These are phyloP conservation scores for Mycocentrospora acerina DNA, from an alignment of 2,329 filamentous ascomycete species.

Conservation along the genomic window DNA sequence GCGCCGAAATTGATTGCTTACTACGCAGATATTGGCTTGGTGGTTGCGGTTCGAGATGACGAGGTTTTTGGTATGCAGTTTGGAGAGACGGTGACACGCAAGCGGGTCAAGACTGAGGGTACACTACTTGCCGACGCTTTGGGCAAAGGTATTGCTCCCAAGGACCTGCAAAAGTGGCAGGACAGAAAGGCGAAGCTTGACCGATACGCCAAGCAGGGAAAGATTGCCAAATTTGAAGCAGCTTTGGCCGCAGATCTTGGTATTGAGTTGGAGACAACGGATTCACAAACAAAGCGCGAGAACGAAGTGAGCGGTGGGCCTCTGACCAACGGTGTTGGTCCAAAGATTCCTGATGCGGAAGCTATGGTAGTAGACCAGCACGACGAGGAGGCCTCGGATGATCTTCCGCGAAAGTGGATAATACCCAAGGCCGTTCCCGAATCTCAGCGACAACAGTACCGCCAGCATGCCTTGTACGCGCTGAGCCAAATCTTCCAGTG, in stretches of 20 bases:
- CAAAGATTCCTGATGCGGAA: conserved; percentile 19
- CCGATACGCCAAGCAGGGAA: conserved; percentile 35
- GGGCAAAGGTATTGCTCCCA: conserved; percentile 58
- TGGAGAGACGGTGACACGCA: conserved; percentile 32
- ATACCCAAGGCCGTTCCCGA: conserved; percentile 31
- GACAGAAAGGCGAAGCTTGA: conserved; percentile 39
- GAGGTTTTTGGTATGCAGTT: conserved; percentile 67
- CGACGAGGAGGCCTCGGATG: conserved; percentile 16
- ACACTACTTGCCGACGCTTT: conserved; percentile 73
- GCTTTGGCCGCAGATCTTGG: conserved; percentile 41
- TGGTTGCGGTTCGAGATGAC: conserved; percentile 64
- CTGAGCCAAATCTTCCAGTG: conserved; percentile 52
- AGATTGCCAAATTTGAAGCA: conserved; percentile 46
- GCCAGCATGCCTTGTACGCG: conserved; percentile 63
- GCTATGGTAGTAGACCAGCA: conserved; percentile 17
- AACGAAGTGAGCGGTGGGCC: conserved; percentile 24
- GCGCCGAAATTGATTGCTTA: conserved; percentile 45
- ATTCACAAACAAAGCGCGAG: conserved; percentile 12
- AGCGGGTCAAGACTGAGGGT: conserved; percentile 39
- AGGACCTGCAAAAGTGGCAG: conserved; percentile 28
- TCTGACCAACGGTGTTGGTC: conserved; percentile 23
- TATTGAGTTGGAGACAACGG: conserved; percentile 31
- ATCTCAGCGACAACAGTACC: conserved; percentile 59
- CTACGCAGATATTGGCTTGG: conserved; percentile 66
- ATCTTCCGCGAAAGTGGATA: conserved; percentile 52